Percentiles rank a stretch among this genome's conserved stretches.
Evolutionary conservation across 257 asterid genomes (phyloP).

Genomic region (Paraleonurus japonicus): DNA sequence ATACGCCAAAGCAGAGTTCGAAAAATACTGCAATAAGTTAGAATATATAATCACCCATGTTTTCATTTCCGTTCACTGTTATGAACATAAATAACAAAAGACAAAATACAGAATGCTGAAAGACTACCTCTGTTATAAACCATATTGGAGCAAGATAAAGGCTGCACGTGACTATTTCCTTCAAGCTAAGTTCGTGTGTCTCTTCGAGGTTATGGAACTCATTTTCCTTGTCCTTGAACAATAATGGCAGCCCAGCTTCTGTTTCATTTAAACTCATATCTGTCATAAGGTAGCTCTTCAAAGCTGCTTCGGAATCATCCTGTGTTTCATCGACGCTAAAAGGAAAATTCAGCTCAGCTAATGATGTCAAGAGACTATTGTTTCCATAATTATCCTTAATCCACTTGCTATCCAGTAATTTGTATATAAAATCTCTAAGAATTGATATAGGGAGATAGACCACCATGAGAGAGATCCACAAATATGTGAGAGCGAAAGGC

Average conservation of each 20-base stretch:
- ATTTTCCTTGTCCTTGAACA: conserved; percentile 36
- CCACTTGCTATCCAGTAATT: conserved; percentile 32
- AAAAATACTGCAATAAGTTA: conserved; percentile 49
- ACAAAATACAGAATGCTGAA: neutral
- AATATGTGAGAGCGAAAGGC: conserved; percentile 74
- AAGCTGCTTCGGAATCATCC: conserved; percentile 36
- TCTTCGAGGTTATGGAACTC: conserved; percentile 37
- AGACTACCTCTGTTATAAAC: conserved; percentile 73
- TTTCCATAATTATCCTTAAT: conserved; percentile 24
- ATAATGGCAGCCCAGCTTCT: conserved; percentile 46
- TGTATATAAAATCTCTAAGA: conserved; percentile 54
- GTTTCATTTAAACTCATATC: conserved; percentile 42
- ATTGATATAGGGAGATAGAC: conserved; percentile 69
- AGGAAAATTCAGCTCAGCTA: conserved; percentile 36
- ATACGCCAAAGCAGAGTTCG: conserved; percentile 73
- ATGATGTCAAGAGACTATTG: conserved; percentile 30
- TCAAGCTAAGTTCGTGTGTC: conserved; percentile 33
- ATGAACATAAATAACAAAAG: neutral
- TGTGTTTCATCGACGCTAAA: conserved; percentile 31
- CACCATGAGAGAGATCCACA: conserved; percentile 77
- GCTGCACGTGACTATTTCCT: conserved; percentile 47
- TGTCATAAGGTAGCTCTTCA: conserved; percentile 37
- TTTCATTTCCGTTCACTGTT: neutral
- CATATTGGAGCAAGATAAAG: conserved; percentile 73
- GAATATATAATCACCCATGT: neutral